Conservation (phyloP, 441 rosid species). For the Erodium moschatum region DNA sequence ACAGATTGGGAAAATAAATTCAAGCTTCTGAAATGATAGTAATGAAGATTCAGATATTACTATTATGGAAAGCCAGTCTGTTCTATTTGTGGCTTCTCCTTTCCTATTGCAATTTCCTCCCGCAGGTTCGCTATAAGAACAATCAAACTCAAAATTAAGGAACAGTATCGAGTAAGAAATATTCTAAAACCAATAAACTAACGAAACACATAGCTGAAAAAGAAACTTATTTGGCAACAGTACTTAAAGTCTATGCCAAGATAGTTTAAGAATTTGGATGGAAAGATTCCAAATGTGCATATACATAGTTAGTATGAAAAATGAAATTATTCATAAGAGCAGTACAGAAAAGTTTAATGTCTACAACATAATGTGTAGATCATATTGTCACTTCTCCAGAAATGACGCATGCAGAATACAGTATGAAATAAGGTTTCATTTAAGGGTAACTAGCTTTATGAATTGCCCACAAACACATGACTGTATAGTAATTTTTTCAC, state of each 20-base stretch:
- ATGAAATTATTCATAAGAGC: not conserved
- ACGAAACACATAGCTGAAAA: not conserved
- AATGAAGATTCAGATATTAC: slow-evolving; percentile 34
- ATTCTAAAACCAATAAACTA: not conserved
- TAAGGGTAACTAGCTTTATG: no score
- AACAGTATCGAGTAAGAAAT: not conserved
- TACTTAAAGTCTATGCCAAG: not conserved
- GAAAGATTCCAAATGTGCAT: not conserved
- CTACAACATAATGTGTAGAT: no score
- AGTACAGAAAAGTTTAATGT: not conserved
- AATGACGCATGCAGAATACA: no score
- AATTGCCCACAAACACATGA: no score
- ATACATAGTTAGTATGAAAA: not conserved
- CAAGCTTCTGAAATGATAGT: not conserved
- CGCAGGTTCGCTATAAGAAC: slow-evolving; percentile 69
- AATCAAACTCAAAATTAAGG: not conserved
- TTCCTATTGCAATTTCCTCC: slow-evolving; percentile 77
- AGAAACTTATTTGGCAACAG: not conserved
- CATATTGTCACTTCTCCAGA: not conserved
- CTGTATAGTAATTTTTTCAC: no score
- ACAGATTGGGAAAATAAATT: not conserved
- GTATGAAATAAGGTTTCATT: not conserved
- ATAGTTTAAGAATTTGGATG: not conserved
- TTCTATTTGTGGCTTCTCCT: slow-evolving; percentile 69
- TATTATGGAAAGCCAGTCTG: slow-evolving; percentile 93